These are phyloP conservation scores for Hypericum perforatum DNA, from an alignment of 345 rosid species.

Conservation along the genomic window DNA sequence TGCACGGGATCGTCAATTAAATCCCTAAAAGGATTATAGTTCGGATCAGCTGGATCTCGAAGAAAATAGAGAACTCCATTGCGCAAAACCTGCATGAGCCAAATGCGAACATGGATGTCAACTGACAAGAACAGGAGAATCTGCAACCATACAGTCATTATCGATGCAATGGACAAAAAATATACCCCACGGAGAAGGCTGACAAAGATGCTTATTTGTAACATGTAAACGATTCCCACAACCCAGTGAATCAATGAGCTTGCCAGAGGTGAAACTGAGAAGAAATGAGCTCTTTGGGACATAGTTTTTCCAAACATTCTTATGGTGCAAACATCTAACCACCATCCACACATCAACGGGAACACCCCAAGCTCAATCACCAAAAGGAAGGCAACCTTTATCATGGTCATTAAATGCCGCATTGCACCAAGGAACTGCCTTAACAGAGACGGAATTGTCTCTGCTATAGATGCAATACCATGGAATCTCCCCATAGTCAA, in stretches of 20 bases:
- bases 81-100: constrained; percentile 64
- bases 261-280: constrained; percentile 79
- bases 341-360: constrained; percentile 99
- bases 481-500: constrained; percentile 68
- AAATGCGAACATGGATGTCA: neutral
- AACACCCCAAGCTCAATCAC: constrained; percentile 98
- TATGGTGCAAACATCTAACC: constrained; percentile 92
- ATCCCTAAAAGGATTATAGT: constrained; percentile 97
- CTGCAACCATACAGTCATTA: neutral
- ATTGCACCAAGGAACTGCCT: constrained; percentile 94
- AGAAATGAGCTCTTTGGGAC: constrained; percentile 77
- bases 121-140: neutral
- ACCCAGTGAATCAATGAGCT: constrained; percentile 97
- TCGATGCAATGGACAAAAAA: constrained; percentile 7
- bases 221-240: constrained; percentile 89
- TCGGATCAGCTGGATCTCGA: constrained; percentile 97
- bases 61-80: constrained; percentile 87
- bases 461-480: constrained; percentile 76
- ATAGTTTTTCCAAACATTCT: constrained; percentile 95
- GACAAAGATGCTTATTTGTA: constrained; percentile 95
- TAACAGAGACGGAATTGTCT: constrained; percentile 78
- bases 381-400: constrained; percentile 94
- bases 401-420: constrained; percentile 99
- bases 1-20: constrained; percentile 95
- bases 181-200: constrained; percentile 98